phyloP scores from a whole-genome alignment of 1,139 yeast species.

The Suhomyces taliae region DNA sequence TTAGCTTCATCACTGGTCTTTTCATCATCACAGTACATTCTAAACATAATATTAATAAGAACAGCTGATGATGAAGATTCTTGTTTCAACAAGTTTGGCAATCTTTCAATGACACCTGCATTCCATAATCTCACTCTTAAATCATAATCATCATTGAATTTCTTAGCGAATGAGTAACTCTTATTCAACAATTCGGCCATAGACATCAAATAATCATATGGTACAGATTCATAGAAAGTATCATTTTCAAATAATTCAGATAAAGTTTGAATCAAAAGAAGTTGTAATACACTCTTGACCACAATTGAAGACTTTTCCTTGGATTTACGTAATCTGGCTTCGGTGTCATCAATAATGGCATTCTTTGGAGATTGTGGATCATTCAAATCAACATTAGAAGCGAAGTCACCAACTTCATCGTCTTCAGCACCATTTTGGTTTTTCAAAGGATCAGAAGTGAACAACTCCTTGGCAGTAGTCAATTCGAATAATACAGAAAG shows the following conservation, averaged over 20 bases:
- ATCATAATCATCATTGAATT: constrained; percentile 86
- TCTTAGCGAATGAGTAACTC: constrained; percentile 80
- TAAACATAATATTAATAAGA: constrained; percentile 75
- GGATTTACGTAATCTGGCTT: constrained; percentile 28
- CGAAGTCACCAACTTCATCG: constrained; percentile 16
- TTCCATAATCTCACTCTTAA: constrained; percentile 84
- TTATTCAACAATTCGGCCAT: constrained; percentile 60
- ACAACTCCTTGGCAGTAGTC: constrained; percentile 85
- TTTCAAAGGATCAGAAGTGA: constrained; percentile 65
- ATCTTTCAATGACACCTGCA: constrained; percentile 87
- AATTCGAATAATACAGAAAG: constrained; percentile 69
- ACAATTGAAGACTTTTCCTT: constrained; percentile 77
- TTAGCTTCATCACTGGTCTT: constrained; percentile 38
- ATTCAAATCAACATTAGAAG: constrained; percentile 16
- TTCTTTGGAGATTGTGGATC: constrained; percentile 13
- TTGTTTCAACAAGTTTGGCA: constrained; percentile 89
- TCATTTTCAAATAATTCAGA: constrained; percentile 78
- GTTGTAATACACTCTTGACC: constrained; percentile 86
- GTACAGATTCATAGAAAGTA: constrained; percentile 66
- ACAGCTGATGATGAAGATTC: constrained; percentile 91
- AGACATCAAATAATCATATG: constrained; percentile 59
- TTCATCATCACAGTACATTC: constrained; percentile 72
- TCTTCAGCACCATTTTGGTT: constrained; percentile 19
- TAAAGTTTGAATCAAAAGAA: constrained; percentile 82
- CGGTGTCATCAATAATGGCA: constrained; percentile 21